Conservation (phyloP, 2,329 filamentous ascomycete species). For the Penicillium brasilianum region DNA sequence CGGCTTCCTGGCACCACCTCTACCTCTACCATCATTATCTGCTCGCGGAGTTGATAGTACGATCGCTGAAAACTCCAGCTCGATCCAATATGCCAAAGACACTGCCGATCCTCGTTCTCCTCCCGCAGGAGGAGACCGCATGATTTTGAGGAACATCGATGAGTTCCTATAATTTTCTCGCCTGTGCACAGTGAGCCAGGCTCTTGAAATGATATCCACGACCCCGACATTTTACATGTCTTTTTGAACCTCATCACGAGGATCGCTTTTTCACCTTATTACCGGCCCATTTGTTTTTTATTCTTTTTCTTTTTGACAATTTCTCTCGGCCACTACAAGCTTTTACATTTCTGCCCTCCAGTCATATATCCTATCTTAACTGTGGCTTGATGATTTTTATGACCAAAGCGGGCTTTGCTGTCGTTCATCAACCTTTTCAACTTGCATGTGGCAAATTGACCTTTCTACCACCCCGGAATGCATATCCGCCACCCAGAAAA, state of each 20-base stretch:
- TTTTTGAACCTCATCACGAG: slow-evolving; percentile 23
- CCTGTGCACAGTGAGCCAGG: slow-evolving; percentile 2
- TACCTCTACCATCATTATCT: slow-evolving; percentile 43
- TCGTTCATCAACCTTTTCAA: slow-evolving; percentile 34
- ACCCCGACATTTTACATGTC: slow-evolving; percentile 30
- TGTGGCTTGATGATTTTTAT: slow-evolving; percentile 39
- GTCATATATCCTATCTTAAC: slow-evolving; percentile 26
- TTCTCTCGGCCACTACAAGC: slow-evolving; percentile 13
- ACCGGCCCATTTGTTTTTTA: slow-evolving; percentile 12
- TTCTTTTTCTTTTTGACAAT: too few relatives aligned
- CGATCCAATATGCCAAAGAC: slow-evolving; percentile 28
- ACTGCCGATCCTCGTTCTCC: slow-evolving; percentile 48
- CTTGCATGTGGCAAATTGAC: slow-evolving; percentile 17
- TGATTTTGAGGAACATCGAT: slow-evolving; percentile 53
- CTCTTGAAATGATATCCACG: slow-evolving; percentile 40
- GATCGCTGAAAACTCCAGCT: slow-evolving; percentile 24
- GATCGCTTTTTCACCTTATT: slow-evolving; percentile 21
- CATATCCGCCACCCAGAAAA: background rate
- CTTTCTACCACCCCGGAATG: background rate
- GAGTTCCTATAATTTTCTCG: slow-evolving; percentile 47
- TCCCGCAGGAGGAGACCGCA: slow-evolving; percentile 42
- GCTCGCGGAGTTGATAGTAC: slow-evolving; percentile 40
- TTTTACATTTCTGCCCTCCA: slow-evolving; percentile 15
- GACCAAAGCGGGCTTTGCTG: slow-evolving; percentile 52
- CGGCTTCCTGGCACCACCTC: slow-evolving; percentile 48